Evolutionary conservation across 2,329 filamentous ascomycete genomes (phyloP).

Genomic region (Scytalidium sp.): DNA sequence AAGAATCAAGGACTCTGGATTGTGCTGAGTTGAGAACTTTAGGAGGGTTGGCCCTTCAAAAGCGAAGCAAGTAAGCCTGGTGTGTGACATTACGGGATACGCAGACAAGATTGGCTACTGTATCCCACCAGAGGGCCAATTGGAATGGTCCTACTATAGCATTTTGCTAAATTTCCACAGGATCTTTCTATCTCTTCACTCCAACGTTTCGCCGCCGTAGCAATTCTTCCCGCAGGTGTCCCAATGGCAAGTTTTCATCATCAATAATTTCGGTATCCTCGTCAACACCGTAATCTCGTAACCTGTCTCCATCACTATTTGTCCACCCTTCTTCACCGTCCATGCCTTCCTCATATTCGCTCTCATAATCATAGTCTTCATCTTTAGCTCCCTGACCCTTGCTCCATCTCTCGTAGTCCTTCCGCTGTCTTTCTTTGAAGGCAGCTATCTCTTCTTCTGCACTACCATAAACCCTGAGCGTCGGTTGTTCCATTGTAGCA

Average conservation of each 20-base stretch:
- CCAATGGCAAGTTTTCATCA: constrained; percentile 65
- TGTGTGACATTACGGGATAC: no score
- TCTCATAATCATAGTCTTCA: constrained; percentile 25
- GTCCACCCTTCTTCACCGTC: constrained; percentile 62
- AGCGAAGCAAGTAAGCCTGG: neutral
- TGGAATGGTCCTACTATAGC: no score
- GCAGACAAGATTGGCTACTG: no score
- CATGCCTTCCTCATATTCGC: constrained; percentile 25
- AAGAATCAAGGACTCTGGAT: neutral
- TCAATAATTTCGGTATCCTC: constrained; percentile 63
- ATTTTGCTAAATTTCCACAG: no score
- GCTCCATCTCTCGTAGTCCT: constrained; percentile 40
- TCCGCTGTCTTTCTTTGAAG: constrained; percentile 47
- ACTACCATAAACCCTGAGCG: constrained; percentile 17
- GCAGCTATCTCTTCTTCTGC: constrained; percentile 39
- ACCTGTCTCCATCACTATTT: constrained; percentile 70
- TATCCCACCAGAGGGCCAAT: no score
- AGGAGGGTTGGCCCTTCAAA: neutral
- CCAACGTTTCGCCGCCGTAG: constrained; percentile 50
- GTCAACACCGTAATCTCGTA: constrained; percentile 78
- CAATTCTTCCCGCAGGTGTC: no score
- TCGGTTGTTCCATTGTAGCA: constrained; percentile 3
- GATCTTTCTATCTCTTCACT: neutral
- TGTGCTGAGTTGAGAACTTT: neutral
- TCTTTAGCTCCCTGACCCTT: constrained; percentile 20